phyloP scores from a whole-genome alignment of 2,329 filamentous ascomycete genomes.

The Aureobasidium sp. region DNA sequence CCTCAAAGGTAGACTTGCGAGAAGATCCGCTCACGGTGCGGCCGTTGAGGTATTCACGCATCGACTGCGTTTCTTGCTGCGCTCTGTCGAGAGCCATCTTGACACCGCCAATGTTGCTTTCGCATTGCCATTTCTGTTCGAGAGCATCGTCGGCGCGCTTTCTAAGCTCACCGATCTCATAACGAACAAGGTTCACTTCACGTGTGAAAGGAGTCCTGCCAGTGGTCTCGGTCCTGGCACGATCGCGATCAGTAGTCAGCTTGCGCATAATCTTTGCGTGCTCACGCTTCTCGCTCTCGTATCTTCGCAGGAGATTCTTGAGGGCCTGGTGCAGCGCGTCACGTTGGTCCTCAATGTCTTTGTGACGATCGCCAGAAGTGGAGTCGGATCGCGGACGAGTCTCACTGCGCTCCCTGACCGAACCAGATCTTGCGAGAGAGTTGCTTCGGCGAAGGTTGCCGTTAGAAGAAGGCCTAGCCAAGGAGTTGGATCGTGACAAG shows the following conservation, averaged over 20 bases:
- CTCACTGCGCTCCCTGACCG: conserved; percentile 33
- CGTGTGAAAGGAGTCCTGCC: conserved; percentile 73
- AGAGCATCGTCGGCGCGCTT: conserved; percentile 87
- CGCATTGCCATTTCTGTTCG: conserved; percentile 92
- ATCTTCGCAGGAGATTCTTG: conserved; percentile 75
- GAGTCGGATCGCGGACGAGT: conserved; percentile 39
- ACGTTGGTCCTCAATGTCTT: conserved; percentile 88
- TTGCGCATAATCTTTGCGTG: conserved; percentile 72
- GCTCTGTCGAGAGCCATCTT: conserved; percentile 97
- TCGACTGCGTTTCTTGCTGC: conserved; percentile 82
- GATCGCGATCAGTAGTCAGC: conserved; percentile 72
- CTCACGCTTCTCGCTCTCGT: conserved; percentile 76
- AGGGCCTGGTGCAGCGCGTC: conserved; percentile 86
- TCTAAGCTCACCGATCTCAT: conserved; percentile 77
- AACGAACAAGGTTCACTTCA: conserved; percentile 71
- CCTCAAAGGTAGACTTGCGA: conserved; percentile 2
- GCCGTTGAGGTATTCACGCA: conserved; percentile 54
- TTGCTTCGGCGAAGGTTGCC: conserved; percentile 27
- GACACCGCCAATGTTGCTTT: conserved; percentile 78
- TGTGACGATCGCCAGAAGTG: conserved; percentile 49
- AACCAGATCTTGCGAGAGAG: conserved; percentile 25
- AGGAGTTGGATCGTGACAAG: conserved; percentile 47
- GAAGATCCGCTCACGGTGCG: neutral
- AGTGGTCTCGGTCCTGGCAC: conserved; percentile 57
- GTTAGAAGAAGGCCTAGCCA: conserved; percentile 49